Conservation (phyloP, 495 filamentous ascomycete genomes). For the Bombardia bombarda region DNA sequence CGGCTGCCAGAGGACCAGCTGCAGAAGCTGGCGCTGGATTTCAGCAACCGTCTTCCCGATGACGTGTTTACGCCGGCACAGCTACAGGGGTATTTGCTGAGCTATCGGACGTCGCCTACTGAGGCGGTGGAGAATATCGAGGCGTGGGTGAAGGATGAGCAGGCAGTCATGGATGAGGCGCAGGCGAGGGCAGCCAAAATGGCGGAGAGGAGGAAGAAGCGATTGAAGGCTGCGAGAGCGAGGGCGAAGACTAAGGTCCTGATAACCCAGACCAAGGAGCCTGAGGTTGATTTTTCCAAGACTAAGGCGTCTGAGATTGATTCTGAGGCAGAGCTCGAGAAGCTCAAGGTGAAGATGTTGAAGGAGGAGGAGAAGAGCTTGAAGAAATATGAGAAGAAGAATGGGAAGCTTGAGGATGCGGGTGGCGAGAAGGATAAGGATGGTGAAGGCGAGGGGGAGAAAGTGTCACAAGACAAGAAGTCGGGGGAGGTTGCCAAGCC, state of each 20-base stretch:
- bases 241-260: neutral
- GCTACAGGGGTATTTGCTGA: constrained; percentile 57
- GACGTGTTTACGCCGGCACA: constrained; percentile 56
- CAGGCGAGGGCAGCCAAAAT: constrained; percentile 11
- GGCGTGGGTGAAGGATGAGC: constrained; percentile 38
- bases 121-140: constrained; percentile 37
- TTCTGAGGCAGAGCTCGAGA: neutral
- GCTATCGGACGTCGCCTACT: constrained; percentile 44
- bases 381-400: neutral
- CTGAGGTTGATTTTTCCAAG: too few species aligned
- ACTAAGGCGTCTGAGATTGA: too few species aligned
- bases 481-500: too few species aligned
- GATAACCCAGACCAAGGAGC: neutral
- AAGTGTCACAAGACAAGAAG: neutral
- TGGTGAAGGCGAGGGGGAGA: neutral
- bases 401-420: neutral
- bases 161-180: constrained; percentile 13
- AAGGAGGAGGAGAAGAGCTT: neutral
- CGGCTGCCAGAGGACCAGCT: constrained; percentile 21
- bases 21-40: constrained; percentile 38
- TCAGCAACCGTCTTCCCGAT: constrained; percentile 43
- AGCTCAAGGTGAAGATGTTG: neutral
- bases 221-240: constrained; percentile 3
- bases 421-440: neutral
- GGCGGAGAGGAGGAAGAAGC: constrained; percentile 12